Evolutionary conservation across 2,329 filamentous ascomycete species (phyloP).

Genomic region (Trichoderma guizhouense): DNA sequence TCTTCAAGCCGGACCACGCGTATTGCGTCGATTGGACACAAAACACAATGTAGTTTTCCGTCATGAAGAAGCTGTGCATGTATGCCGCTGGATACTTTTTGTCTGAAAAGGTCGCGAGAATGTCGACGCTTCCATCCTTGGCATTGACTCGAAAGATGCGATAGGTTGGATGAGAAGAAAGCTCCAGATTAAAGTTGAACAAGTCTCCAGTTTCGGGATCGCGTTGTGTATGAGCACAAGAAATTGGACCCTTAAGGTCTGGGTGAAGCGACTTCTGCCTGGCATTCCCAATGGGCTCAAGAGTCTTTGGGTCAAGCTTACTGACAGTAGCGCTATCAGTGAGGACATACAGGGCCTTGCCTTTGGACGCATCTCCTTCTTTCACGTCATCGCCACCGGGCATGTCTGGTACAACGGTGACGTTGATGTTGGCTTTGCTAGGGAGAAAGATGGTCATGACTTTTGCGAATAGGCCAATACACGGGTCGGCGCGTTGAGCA

Average conservation of each 20-base stretch:
- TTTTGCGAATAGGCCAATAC: constrained; percentile 69
- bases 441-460: constrained; percentile 58
- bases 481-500: constrained; percentile 69
- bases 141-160: constrained; percentile 66
- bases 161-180: constrained; percentile 58
- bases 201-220: constrained; percentile 72
- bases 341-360: constrained; percentile 21
- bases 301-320: constrained; percentile 63
- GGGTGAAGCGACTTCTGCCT: constrained; percentile 62
- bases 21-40: constrained; percentile 68
- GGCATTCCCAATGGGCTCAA: constrained; percentile 67
- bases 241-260: constrained; percentile 62
- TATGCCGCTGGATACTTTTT: constrained; percentile 59
- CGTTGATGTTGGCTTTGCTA: constrained; percentile 51
- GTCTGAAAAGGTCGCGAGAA: constrained; percentile 64
- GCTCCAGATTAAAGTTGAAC: constrained; percentile 77
- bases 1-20: constrained; percentile 52
- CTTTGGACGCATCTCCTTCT: constrained; percentile 23
- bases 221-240: constrained; percentile 67
- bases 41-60: constrained; percentile 66
- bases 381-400: constrained; percentile 43
- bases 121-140: constrained; percentile 60
- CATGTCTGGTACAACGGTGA: constrained; percentile 63
- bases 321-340: constrained; percentile 56
- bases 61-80: constrained; percentile 79